phyloP scores from a whole-genome alignment of 2,329 filamentous ascomycete genomes.

The Trichoderma sp. region DNA sequence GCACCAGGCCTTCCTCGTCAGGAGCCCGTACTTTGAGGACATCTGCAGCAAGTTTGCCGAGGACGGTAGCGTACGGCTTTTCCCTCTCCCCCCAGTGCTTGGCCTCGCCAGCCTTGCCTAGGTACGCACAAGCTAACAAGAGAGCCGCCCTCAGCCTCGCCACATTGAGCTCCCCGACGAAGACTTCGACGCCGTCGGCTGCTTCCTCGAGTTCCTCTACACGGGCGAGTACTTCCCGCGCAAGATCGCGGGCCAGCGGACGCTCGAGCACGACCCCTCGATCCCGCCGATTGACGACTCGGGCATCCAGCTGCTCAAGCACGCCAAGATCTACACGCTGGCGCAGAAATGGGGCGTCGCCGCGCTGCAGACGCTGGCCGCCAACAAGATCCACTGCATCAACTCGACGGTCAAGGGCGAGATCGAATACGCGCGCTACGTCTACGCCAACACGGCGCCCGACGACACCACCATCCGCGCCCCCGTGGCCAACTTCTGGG shows the following conservation, averaged over 20 bases:
- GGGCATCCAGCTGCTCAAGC: conserved; percentile 82
- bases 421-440: conserved; percentile 87
- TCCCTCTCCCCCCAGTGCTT: background rate
- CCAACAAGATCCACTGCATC: conserved; percentile 89
- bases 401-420: conserved; percentile 86
- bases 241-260: conserved; percentile 62
- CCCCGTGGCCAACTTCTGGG: conserved; percentile 90
- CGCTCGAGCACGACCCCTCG: conserved; percentile 69
- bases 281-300: conserved; percentile 70
- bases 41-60: conserved; percentile 63
- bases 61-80: conserved; percentile 59
- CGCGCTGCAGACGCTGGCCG: conserved; percentile 73
- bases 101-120: too few relatives aligned
- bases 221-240: conserved; percentile 68
- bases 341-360: conserved; percentile 74
- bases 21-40: conserved; percentile 74
- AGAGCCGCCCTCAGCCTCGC: conserved; percentile 50
- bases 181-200: conserved; percentile 42
- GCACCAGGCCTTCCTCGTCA: conserved; percentile 74
- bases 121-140: background rate
- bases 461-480: conserved; percentile 75
- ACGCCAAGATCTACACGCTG: conserved; percentile 87
- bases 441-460: conserved; percentile 73
- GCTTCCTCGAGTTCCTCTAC: conserved; percentile 48
- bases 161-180: conserved; percentile 63